phyloP scores from a whole-genome alignment of 129 eudicot genomes.

The Mikania micrantha region DNA sequence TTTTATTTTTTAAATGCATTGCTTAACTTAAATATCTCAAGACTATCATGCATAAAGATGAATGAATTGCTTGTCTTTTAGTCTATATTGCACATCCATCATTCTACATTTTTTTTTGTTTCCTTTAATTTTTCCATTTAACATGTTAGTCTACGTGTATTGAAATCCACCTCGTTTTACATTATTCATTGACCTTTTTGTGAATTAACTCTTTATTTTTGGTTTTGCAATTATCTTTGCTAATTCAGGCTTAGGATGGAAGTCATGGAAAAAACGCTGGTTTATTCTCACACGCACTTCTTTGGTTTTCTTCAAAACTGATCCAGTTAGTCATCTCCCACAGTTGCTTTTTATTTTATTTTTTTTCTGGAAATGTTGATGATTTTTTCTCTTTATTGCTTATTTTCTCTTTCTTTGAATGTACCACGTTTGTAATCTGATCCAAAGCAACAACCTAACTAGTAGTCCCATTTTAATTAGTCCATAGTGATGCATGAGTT shows the following conservation, averaged over 20 bases:
- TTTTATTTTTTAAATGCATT: neutral
- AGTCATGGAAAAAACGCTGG: slow-evolving; percentile 99
- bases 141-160: slow-evolving; percentile 1
- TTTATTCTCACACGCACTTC: slow-evolving; percentile 97
- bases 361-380: neutral
- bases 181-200: neutral
- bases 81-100: neutral
- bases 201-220: neutral
- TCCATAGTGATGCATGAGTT: neutral
- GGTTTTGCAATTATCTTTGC: neutral
- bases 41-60: neutral
- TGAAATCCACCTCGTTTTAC: neutral
- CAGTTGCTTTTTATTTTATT: neutral
- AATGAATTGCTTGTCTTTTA: neutral
- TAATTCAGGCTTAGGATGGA: slow-evolving; percentile 92
- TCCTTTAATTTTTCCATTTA: neutral
- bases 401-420: neutral
- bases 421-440: neutral
- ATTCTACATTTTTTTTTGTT: neutral
- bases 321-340: slow-evolving; percentile 63
- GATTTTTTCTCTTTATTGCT: too few species aligned
- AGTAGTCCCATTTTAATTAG: neutral
- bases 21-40: neutral
- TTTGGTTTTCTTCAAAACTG: slow-evolving; percentile 91
- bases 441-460: neutral